A percentile compares a stretch with the other conserved stretches of the same genome.
These are phyloP conservation scores for Salpingoeca rosetta DNA, from an alignment of 78 protist species.

Conservation along the genomic window DNA sequence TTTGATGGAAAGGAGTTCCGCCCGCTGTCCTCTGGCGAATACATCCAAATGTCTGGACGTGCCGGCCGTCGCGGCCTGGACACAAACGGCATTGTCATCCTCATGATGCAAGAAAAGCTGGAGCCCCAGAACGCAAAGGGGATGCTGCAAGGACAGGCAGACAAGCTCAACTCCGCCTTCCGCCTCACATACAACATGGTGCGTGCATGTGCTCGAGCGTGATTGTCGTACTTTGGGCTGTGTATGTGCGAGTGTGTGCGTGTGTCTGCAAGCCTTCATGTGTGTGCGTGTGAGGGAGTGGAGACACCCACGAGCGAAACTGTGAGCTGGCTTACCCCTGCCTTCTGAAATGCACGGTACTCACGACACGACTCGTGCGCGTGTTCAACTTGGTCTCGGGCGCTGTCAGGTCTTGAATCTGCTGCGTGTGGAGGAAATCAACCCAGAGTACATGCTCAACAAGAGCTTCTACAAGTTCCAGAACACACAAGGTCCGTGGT, in stretches of 20 bases:
- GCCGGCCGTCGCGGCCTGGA: slow-evolving; percentile 97
- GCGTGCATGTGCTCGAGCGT: too few relatives aligned
- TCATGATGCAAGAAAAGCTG: slow-evolving; percentile 4
- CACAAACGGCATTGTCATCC: slow-evolving; percentile 72
- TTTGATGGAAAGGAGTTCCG: slow-evolving; percentile 62
- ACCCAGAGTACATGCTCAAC: slow-evolving; percentile 6
- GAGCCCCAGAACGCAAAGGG: slow-evolving; percentile 10
- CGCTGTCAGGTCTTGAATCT: too few relatives aligned
- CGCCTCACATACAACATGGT: slow-evolving; percentile 86
- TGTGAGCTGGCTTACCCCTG: too few relatives aligned
- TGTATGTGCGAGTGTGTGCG: too few relatives aligned
- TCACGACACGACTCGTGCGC: too few relatives aligned
- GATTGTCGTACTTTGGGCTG: too few relatives aligned
- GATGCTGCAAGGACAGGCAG: slow-evolving; percentile 60
- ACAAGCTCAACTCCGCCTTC: slow-evolving; percentile 56
- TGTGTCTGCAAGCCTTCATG: too few relatives aligned
- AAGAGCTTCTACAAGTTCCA: slow-evolving; percentile 30
- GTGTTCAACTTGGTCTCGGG: too few relatives aligned
- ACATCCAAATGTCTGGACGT: slow-evolving; percentile 93
- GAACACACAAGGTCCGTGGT: slow-evolving; percentile 25
- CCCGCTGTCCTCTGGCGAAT: slow-evolving; percentile 59
- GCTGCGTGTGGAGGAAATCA: slow-evolving; percentile 49
- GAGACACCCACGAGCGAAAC: too few relatives aligned
- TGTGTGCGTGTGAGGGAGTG: too few relatives aligned
- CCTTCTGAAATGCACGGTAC: too few relatives aligned